Evolutionary conservation across 495 filamentous ascomycete genomes (phyloP).

Genomic region (Talaromyces borbonicus): DNA sequence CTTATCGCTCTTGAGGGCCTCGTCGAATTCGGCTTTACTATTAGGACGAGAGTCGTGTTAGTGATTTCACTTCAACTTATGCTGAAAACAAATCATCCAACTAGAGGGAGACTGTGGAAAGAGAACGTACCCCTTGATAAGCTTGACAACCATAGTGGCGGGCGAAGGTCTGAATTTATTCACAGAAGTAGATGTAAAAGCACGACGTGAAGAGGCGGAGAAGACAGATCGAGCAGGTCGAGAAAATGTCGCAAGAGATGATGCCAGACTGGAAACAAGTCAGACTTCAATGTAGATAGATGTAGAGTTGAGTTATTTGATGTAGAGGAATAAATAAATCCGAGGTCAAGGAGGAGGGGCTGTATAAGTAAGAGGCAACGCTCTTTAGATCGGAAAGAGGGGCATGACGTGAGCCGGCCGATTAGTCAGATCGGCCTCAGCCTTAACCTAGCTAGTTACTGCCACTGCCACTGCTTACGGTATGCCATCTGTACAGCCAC

Average conservation of each 20-base stretch:
- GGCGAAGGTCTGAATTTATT: constrained; percentile 37
- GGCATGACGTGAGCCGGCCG: not conserved
- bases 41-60: constrained; percentile 10
- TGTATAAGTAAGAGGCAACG: constrained; percentile 1
- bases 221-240: constrained; percentile 8
- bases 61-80: constrained; percentile 6
- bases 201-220: constrained; percentile 22
- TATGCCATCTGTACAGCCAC: not conserved
- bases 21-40: constrained; percentile 55
- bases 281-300: not conserved
- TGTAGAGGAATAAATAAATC: not conserved
- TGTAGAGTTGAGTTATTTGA: not conserved
- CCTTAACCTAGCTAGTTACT: not conserved
- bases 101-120: not conserved
- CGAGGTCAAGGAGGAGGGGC: not conserved
- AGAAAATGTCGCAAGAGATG: not conserved
- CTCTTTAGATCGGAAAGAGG: too few species aligned
- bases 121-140: constrained; percentile 34
- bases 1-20: constrained; percentile 31
- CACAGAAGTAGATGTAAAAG: constrained; percentile 21
- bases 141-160: constrained; percentile 47
- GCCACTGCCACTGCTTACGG: not conserved
- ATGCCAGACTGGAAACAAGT: constrained; percentile 10
- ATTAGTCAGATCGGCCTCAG: not conserved
- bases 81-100: not conserved